Evolutionary conservation across 768 basidiomycete genomes (phyloP).

Genomic region (Tephrocybe rancida): DNA sequence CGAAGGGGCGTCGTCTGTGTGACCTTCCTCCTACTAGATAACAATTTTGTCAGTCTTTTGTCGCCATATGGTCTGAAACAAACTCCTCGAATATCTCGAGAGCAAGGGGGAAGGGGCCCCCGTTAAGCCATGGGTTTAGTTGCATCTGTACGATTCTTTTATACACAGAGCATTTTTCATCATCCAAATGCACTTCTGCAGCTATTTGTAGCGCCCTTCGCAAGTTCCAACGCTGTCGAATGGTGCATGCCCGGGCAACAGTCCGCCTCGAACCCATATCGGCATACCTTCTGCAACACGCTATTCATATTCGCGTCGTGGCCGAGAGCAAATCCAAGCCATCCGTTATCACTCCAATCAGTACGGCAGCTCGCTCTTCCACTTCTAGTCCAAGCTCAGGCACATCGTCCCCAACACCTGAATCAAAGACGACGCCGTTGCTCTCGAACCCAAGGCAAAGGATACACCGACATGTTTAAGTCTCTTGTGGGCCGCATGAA

Average conservation of each 20-base stretch:
- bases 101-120: slow-evolving; percentile 47
- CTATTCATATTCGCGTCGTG: slow-evolving; percentile 62
- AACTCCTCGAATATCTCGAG: slow-evolving; percentile 44
- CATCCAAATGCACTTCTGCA: slow-evolving; percentile 48
- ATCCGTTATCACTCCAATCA: slow-evolving; percentile 1
- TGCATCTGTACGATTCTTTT: slow-evolving; percentile 34
- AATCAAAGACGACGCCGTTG: slow-evolving; percentile 1
- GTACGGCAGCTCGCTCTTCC: background rate
- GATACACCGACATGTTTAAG: slow-evolving; percentile 3
- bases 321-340: slow-evolving; percentile 30
- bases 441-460: slow-evolving; percentile 5
- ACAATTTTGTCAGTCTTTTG: slow-evolving; percentile 25
- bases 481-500: slow-evolving; percentile 73
- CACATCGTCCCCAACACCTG: background rate
- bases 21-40: slow-evolving; percentile 24
- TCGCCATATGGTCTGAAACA: slow-evolving; percentile 40
- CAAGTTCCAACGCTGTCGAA: slow-evolving; percentile 13
- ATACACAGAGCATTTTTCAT: slow-evolving; percentile 43
- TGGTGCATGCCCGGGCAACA: slow-evolving; percentile 41
- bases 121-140: slow-evolving; percentile 74
- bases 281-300: slow-evolving; percentile 44
- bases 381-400: background rate
- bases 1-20: slow-evolving; percentile 29
- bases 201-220: slow-evolving; percentile 27
- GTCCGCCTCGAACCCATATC: slow-evolving; percentile 51